A percentile compares a stretch with the other conserved stretches of the same genome.
These are phyloP conservation scores for Curvularia sp. DNA, from an alignment of 2,329 filamentous ascomycete species.

Conservation along the genomic window DNA sequence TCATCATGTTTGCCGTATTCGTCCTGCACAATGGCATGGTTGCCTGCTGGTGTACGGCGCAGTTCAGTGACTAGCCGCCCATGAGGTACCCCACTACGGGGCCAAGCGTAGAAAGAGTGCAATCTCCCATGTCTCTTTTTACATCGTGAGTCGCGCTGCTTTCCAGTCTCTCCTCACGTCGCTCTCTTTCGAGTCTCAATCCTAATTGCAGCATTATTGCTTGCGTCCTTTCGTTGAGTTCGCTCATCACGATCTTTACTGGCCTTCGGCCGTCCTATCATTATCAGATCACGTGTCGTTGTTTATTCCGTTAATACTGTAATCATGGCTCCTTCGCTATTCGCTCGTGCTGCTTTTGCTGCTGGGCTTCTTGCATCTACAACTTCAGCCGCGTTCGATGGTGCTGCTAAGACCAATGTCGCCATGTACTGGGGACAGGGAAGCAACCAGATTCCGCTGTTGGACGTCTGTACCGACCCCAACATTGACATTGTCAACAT, in stretches of 20 bases:
- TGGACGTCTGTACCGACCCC: conserved; percentile 59
- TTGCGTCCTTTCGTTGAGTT: conserved; percentile 64
- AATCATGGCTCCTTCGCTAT: conserved; percentile 48
- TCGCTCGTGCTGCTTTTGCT: conserved; percentile 43
- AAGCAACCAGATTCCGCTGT: conserved; percentile 55
- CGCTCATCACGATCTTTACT: conserved; percentile 50
- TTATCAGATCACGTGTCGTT: conserved; percentile 35
- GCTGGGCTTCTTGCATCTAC: conserved; percentile 47
- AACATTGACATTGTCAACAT: conserved; percentile 64
- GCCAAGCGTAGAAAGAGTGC: conserved; percentile 29
- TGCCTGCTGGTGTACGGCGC: conserved; percentile 35
- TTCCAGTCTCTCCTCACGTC: conserved; percentile 33
- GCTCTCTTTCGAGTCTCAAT: conserved; percentile 40
- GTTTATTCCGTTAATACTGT: conserved; percentile 33
- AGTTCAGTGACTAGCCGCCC: conserved; percentile 24
- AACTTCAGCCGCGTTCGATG: conserved; percentile 52
- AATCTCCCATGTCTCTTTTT: conserved; percentile 41
- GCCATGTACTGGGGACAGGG: conserved; percentile 66
- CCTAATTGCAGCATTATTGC: conserved; percentile 51
- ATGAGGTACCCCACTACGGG: conserved; percentile 37
- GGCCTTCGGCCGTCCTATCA: conserved; percentile 50
- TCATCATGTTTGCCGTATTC: conserved; percentile 31
- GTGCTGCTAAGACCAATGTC: conserved; percentile 55
- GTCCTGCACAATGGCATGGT: conserved; percentile 30
- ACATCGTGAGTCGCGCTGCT: conserved; percentile 29